Base-by-base conservation (phyloP, 2,329 filamentous ascomycete genomes). In the Emmonsia crescens region DNA sequence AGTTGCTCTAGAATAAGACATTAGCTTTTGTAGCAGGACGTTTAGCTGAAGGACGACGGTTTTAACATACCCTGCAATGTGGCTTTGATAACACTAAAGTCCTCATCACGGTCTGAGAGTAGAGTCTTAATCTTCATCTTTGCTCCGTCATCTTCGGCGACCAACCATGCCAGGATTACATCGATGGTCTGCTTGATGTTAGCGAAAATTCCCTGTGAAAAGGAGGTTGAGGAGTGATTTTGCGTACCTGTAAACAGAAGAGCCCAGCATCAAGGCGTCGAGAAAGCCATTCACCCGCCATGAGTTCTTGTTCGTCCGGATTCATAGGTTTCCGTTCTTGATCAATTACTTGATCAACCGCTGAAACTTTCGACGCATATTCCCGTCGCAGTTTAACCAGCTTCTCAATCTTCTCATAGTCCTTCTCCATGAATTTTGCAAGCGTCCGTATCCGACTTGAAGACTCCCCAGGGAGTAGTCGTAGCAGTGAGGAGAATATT, bases 341-440 rank as follows among this genome's bases (percentile, higher is more conserved):
- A 19, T 77, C 78, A 61, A 92, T 87, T 58, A 81, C 77, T 59
- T 80, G 75, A 59, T 92, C 88, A 0, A 89, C 85, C 0, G 80
- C 77, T 0, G 76, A 77, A 1, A 95, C 75, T 19, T 83, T 81
- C 0, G 80, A 77, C 0, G 83, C 82, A 71, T 91, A 96, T 14
- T 89, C 87, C 56, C 84, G 78, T 48, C 92, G 83, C 56, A 96
- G 74, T 63, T 82, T 79, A 42, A 96, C 73, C 4, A 97, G 79
- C 71, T 86, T 89, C 5, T 72, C 77, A 44, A 91, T 84, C 79
- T 97, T 97, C 67, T 83, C 90, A 72, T 95, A 96, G 66, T 96
- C 86, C 71, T 91, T 96, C 74, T 99, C 94, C 21, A 96, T 88
- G 69, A 97, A 97, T 71, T 99, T 99, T 56, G 92, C 93, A 3